These are phyloP conservation scores for Ambrosia hybrid DNA, from an alignment of 140 eudicot species.

Conservation along the genomic window DNA sequence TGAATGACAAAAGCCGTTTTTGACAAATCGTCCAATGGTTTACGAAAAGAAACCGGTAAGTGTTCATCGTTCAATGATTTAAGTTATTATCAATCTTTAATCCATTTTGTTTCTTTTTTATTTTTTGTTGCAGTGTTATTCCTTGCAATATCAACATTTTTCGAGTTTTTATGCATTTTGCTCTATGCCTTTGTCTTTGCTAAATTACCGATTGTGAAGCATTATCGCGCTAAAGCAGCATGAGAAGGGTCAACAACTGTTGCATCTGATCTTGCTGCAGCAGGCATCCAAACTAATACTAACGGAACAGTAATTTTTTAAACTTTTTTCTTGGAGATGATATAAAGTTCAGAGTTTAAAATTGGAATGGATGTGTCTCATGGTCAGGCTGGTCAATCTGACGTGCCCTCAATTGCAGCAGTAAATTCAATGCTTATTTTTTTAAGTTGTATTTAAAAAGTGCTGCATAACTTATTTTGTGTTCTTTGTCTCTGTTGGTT, in stretches of 20 bases:
- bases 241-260: slow-evolving; percentile 73
- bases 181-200: slow-evolving; percentile 59
- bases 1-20: slow-evolving; percentile 60
- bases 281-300: slow-evolving; percentile 49
- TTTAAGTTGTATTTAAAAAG: too few relatives aligned
- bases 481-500: too few relatives aligned
- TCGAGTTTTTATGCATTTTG: slow-evolving; percentile 58
- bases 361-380: too few relatives aligned
- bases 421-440: too few relatives aligned
- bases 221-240: slow-evolving; percentile 71
- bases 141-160: slow-evolving; percentile 50
- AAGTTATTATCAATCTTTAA: background rate
- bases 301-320: background rate
- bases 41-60: slow-evolving; percentile 71
- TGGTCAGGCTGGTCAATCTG: too few relatives aligned
- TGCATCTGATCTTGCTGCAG: slow-evolving; percentile 63
- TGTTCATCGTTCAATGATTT: background rate
- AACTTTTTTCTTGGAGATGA: background rate
- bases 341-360: background rate
- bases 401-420: too few relatives aligned
- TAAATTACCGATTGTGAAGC: slow-evolving; percentile 62
- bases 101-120: background rate
- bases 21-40: slow-evolving; percentile 56
- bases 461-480: too few relatives aligned
- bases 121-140: slow-evolving; percentile 52